A percentile compares a stretch with the other conserved stretches of the same genome.
These are phyloP conservation scores for Aspergillus costaricaensis DNA, from an alignment of 2,329 filamentous ascomycete genomes.

Conservation along the genomic window DNA sequence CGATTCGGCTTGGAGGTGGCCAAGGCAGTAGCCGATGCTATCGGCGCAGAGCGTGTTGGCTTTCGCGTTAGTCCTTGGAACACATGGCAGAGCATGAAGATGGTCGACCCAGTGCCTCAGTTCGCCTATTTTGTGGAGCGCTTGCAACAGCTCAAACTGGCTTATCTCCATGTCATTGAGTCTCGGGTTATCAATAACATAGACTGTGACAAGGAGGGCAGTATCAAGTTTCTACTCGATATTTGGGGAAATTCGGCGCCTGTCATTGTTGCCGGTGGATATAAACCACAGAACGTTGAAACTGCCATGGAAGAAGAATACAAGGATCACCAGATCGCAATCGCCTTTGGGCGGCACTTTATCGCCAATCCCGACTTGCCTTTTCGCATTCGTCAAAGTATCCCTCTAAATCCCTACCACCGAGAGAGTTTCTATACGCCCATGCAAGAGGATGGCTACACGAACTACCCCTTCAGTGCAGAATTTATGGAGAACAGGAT, in stretches of 20 bases:
- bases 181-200: no score
- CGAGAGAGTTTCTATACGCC: no score
- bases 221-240: slow-evolving; percentile 45
- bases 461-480: no score
- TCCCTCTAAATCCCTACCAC: no score
- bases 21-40: slow-evolving; percentile 39
- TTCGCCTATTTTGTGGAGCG: slow-evolving; percentile 45
- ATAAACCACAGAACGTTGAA: slow-evolving; percentile 39
- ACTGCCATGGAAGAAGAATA: slow-evolving; percentile 32
- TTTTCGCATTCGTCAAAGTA: no score
- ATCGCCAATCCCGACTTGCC: slow-evolving; percentile 7
- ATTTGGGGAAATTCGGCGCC: slow-evolving; percentile 47
- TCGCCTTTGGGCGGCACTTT: slow-evolving; percentile 39
- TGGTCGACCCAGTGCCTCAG: slow-evolving; percentile 61
- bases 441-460: no score
- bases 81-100: slow-evolving; percentile 50
- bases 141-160: slow-evolving; percentile 37
- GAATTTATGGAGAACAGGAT: no score
- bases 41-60: slow-evolving; percentile 45
- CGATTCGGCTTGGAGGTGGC: slow-evolving; percentile 56
- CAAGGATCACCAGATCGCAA: slow-evolving; percentile 22
- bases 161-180: slow-evolving; percentile 55
- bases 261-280: slow-evolving; percentile 52
- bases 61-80: slow-evolving; percentile 47
- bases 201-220: slow-evolving; percentile 41